Conservation (phyloP, 495 filamentous ascomycete genomes). For the Delitschia confertaspora region DNA sequence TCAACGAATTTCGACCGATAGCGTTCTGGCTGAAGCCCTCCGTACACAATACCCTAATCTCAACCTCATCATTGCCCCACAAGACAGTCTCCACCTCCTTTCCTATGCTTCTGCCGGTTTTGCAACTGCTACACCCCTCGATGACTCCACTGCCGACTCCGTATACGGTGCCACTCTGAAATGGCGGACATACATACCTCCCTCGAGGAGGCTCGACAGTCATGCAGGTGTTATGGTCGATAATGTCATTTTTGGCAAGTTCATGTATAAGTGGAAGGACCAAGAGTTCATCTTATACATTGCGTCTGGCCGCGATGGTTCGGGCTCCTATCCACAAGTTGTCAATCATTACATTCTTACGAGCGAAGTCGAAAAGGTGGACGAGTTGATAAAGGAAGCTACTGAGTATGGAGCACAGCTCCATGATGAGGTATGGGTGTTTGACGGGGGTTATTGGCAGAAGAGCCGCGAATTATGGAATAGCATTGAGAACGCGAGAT, state of each 20-base stretch:
- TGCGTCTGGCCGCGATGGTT: conserved; percentile 43
- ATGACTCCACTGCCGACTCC: conserved; percentile 29
- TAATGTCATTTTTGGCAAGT: conserved; percentile 44
- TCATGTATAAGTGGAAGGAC: conserved; percentile 43
- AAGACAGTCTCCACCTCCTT: conserved; percentile 37
- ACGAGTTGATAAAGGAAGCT: conserved; percentile 46
- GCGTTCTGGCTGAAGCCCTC: conserved; percentile 42
- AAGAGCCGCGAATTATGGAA: conserved; percentile 52
- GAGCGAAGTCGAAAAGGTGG: conserved; percentile 34
- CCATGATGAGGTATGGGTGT: conserved; percentile 57
- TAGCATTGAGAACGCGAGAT: conserved; percentile 46
- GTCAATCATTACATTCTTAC: conserved; percentile 45
- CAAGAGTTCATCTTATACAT: conserved; percentile 47
- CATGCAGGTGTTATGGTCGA: conserved; percentile 39
- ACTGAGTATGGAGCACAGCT: conserved; percentile 43
- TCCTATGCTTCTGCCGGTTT: conserved; percentile 43
- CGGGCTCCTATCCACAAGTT: conserved; percentile 24
- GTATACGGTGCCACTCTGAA: conserved; percentile 31
- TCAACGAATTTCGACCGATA: conserved; percentile 44
- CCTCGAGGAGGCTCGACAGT: conserved; percentile 43
- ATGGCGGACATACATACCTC: conserved; percentile 42
- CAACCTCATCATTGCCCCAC: conserved; percentile 39
- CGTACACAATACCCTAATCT: conserved; percentile 44
- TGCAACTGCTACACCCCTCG: conserved; percentile 36
- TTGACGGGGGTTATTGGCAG: conserved; percentile 50